Percentiles rank a stretch among this genome's conserved stretches.
Evolutionary conservation across 768 basidiomycete species (phyloP).

Genomic region (Trametes sanguinea): DNA sequence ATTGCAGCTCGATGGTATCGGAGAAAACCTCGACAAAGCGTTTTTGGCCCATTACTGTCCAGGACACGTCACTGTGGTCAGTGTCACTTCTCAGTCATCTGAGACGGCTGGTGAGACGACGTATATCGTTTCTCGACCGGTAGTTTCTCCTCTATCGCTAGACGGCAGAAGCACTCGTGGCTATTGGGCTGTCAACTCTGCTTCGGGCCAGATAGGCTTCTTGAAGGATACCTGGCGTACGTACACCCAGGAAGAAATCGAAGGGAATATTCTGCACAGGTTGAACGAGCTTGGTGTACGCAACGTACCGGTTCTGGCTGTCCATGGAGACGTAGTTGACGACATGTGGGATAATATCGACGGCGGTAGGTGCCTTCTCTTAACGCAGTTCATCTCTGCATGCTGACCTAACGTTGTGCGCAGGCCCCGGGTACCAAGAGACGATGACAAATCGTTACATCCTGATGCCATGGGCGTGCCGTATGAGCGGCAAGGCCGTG

Average conservation of each 20-base stretch:
- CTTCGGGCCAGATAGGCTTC: background rate
- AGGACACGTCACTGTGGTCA: background rate
- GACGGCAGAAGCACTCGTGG: conserved; percentile 11
- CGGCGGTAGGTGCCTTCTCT: too few species aligned
- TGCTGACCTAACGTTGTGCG: too few species aligned
- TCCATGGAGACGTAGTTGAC: conserved; percentile 6
- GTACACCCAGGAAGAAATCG: background rate
- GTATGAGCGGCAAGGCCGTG: background rate
- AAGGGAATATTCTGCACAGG: background rate
- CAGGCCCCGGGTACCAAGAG: background rate
- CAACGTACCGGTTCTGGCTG: background rate
- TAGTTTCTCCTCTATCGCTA: conserved; percentile 2
- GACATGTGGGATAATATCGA: background rate
- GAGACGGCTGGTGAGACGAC: background rate
- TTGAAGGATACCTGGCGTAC: conserved; percentile 17
- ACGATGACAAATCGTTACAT: background rate
- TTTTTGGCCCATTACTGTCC: conserved; percentile 11
- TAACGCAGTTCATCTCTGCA: too few species aligned
- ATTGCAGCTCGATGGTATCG: background rate
- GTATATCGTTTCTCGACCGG: conserved; percentile 7
- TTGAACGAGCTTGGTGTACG: conserved; percentile 1
- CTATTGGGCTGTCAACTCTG: conserved; percentile 13
- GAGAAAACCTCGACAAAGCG: background rate
- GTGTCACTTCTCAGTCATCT: background rate
- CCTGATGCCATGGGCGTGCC: background rate